These are phyloP conservation scores for Elsinoe perseae DNA, from an alignment of 2,329 filamentous ascomycete genomes.

Conservation along the genomic window DNA sequence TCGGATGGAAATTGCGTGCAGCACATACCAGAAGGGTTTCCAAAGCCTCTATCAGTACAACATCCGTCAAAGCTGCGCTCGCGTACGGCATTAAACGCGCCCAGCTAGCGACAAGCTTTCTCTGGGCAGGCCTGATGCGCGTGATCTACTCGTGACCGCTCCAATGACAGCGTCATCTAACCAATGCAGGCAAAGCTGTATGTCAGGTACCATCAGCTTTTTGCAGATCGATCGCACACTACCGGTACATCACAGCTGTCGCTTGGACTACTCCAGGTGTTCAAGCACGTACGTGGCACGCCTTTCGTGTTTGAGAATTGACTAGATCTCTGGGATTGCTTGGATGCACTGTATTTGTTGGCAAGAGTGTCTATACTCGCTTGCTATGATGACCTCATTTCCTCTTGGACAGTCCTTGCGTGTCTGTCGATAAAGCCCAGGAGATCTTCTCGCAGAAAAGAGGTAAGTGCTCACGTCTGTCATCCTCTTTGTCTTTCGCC, in stretches of 20 bases:
- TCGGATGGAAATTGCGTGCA: too few relatives aligned
- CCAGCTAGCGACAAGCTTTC: neutral
- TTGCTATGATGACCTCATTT: neutral
- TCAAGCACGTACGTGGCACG: slow-evolving; percentile 1
- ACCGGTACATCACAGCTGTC: neutral
- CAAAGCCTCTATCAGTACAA: too few relatives aligned
- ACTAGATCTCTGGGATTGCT: neutral
- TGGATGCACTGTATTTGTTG: neutral
- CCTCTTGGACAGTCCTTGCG: neutral
- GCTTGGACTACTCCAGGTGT: neutral
- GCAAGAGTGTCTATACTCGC: neutral
- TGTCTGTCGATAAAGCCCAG: neutral
- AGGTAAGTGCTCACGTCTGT: neutral
- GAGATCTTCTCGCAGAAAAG: neutral
- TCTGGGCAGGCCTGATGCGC: neutral
- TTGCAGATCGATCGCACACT: neutral
- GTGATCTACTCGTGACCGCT: neutral
- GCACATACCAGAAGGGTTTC: too few relatives aligned
- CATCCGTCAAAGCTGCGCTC: too few relatives aligned
- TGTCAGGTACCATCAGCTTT: neutral
- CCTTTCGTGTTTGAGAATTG: neutral
- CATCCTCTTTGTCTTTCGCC: neutral
- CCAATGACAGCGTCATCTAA: neutral
- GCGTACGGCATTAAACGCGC: neutral
- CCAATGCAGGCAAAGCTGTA: neutral